Base-by-base conservation (phyloP, 306 rosid species). In the Bauhinia variegata region DNA sequence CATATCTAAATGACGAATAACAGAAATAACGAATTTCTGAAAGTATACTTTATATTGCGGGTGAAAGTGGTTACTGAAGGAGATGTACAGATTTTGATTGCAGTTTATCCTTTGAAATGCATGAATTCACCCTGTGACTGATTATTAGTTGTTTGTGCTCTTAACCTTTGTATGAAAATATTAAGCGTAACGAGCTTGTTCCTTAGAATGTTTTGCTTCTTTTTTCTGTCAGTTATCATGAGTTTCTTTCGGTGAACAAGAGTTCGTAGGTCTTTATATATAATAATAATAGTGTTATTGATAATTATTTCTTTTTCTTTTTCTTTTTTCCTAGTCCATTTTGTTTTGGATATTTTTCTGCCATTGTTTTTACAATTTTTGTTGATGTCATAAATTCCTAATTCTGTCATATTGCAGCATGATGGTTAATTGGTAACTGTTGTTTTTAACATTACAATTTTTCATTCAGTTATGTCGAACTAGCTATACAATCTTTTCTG, bases 321-420 rank as follows among this genome's bases (percentile, higher is more conserved):
- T n/a, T n/a, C n/a, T n/a, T 23, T 23, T 44, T 54, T 68, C 7
- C 5, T 13, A 41, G 5, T 53, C 11, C 17, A 0, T 28, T 4
- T 19, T 41, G 14, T 14, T 4, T 30, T 31, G n/a, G 28, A 18
- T 17, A 48, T 44, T 30, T 42, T 63, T 47, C 42, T 62, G 13
- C 42, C 15, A 28, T n/a, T 1, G 42, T 8, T n/a, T n/a, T 60
- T 11, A 44, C 41, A 14, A 44, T 8, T 62, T 28, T 4, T 7
- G 28, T 62, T 28, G 56, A 63, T 47, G 58, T 64, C 28, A n/a
- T 55, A 43, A 31, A 14, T 17, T 60, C 18, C 34, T 4, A 46
- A 18, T 39, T 49, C 19, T 32, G 28, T 23, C 28, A n/a, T n/a
- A n/a, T n/a, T n/a, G n/a, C n/a, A n/a, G n/a, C n/a, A n/a, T n/a